These are phyloP conservation scores for Debaryomycetaceae sp. DNA, from an alignment of 1,139 yeast genomes.

Conservation along the genomic window DNA sequence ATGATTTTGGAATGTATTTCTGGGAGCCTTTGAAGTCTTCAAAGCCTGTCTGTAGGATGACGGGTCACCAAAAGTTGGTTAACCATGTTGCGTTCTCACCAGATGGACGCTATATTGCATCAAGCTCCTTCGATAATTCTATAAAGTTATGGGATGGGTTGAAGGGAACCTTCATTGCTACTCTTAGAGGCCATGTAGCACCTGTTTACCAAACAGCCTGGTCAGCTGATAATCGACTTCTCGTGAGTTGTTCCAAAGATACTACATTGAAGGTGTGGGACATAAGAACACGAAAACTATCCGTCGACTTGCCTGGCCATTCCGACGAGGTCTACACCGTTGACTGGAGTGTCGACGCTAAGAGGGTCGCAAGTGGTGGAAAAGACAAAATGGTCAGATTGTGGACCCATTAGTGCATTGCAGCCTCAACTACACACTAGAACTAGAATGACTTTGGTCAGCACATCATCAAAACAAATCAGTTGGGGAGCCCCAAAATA, in stretches of 20 bases:
- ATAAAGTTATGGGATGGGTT: conserved; percentile 95
- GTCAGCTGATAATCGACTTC: conserved; percentile 90
- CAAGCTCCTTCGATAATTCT: conserved; percentile 94
- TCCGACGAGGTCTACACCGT: conserved; percentile 94
- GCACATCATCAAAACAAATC: too few species aligned
- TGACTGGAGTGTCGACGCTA: conserved; percentile 97
- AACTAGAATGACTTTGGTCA: too few species aligned
- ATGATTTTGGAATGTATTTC: conserved; percentile 94
- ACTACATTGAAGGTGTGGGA: conserved; percentile 98
- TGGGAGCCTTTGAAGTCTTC: conserved; percentile 87
- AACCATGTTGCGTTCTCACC: conserved; percentile 96
- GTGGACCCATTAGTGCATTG: conserved; percentile 95
- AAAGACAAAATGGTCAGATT: conserved; percentile 90
- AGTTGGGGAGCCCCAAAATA: too few species aligned
- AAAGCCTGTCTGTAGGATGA: conserved; percentile 89
- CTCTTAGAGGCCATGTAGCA: conserved; percentile 96
- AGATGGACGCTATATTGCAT: conserved; percentile 86
- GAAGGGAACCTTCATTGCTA: conserved; percentile 83
- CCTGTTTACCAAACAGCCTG: conserved; percentile 98
- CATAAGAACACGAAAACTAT: conserved; percentile 74
- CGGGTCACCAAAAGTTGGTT: conserved; percentile 95
- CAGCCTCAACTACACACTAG: too few species aligned
- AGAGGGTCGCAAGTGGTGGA: conserved; percentile 92
- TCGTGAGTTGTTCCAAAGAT: conserved; percentile 93
- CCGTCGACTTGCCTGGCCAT: conserved; percentile 93